Evolutionary conservation across 176 grass and related monocot species (phyloP).

Genomic region (Olyra latifolia): DNA sequence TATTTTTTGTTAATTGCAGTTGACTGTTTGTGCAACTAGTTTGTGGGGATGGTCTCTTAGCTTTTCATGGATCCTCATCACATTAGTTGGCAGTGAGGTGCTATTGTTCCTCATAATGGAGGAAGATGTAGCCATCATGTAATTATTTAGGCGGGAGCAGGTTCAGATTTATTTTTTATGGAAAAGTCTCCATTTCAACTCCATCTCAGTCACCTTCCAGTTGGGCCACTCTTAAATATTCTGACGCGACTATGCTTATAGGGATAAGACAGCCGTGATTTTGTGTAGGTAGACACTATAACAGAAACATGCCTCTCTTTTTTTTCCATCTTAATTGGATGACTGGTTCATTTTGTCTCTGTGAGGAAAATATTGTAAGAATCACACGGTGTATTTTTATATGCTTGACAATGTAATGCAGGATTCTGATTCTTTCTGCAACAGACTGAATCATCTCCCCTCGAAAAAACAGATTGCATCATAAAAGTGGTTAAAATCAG

Average conservation of each 20-base stretch:
- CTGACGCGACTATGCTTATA: background rate
- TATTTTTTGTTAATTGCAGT: conserved; percentile 37
- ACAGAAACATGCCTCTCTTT: background rate
- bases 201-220: conserved; percentile 20
- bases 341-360: conserved; percentile 2
- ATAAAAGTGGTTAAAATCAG: background rate
- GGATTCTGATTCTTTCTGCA: background rate
- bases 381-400: background rate
- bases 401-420: background rate
- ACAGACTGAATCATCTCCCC: background rate
- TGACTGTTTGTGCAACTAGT: conserved; percentile 38
- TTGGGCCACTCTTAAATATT: background rate
- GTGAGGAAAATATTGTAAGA: background rate
- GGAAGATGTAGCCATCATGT: conserved; percentile 11
- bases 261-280: background rate
- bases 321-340: background rate
- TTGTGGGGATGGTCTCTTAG: conserved; percentile 3
- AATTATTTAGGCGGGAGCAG: conserved; percentile 33
- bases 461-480: background rate
- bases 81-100: conserved; percentile 38
- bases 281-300: background rate
- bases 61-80: conserved; percentile 41
- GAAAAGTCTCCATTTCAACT: background rate
- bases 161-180: conserved; percentile 26
- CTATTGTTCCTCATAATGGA: conserved; percentile 39